These are phyloP conservation scores for Pseudogymnoascus sp. DNA, from an alignment of 2,329 filamentous ascomycete species.

Conservation along the genomic window DNA sequence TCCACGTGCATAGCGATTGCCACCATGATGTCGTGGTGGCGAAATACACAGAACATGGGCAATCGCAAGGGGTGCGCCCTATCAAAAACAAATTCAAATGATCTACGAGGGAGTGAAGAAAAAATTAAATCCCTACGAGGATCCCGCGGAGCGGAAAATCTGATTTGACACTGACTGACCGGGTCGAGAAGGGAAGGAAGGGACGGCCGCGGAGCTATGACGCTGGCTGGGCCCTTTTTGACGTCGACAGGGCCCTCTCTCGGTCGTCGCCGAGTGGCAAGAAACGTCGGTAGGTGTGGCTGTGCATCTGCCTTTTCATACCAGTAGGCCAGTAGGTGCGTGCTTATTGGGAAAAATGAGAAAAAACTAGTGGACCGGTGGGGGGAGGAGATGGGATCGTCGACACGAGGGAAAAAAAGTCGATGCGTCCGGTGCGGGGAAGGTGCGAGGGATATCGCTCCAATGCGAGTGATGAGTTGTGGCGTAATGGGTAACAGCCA, in stretches of 20 bases:
- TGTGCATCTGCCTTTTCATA: too few relatives aligned
- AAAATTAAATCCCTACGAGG: background rate
- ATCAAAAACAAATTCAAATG: background rate
- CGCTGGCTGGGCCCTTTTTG: background rate
- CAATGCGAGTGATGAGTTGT: background rate
- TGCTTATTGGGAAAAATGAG: constrained; percentile 3
- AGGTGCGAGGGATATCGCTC: background rate
- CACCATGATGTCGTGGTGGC: background rate
- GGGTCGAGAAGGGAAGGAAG: background rate
- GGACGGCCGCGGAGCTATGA: background rate
- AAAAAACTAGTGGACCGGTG: background rate
- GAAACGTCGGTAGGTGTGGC: background rate
- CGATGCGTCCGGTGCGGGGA: background rate
- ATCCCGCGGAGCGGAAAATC: background rate
- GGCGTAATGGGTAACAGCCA: background rate
- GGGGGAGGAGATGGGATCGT: background rate
- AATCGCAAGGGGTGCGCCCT: background rate
- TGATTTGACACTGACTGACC: too few relatives aligned
- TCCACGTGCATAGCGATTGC: background rate
- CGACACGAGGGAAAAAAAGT: background rate
- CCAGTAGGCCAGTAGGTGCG: background rate
- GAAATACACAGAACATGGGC: background rate
- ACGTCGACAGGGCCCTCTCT: background rate
- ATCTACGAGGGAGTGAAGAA: background rate
- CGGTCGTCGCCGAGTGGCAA: background rate